These are phyloP conservation scores for Spinacia oleracea DNA, from an alignment of 179 eudicot genomes.

Conservation along the genomic window DNA sequence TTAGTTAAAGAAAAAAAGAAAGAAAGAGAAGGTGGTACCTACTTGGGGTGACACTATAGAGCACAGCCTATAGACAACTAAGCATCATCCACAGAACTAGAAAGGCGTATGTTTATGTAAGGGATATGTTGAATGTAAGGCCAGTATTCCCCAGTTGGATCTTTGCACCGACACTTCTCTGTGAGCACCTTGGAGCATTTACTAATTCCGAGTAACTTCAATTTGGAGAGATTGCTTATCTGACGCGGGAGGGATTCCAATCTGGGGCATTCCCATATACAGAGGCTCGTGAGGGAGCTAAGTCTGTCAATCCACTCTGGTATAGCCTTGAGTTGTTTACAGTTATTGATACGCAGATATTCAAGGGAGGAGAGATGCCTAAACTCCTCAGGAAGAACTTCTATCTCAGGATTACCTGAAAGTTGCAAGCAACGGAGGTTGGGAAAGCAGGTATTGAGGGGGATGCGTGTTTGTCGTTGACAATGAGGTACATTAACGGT, in stretches of 20 bases:
- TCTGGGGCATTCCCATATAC: neutral
- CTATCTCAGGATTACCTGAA: neutral
- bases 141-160: constrained; percentile 23
- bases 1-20: too few relatives aligned
- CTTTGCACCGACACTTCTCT: neutral
- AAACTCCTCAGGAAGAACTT: constrained; percentile 1
- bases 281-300: neutral
- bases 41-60: too few relatives aligned
- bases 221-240: constrained; percentile 13
- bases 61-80: too few relatives aligned
- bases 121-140: constrained; percentile 20
- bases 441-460: neutral
- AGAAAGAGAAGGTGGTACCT: too few relatives aligned
- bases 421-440: neutral
- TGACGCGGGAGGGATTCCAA: constrained; percentile 5
- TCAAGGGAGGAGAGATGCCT: neutral
- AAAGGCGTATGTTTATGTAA: neutral
- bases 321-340: neutral
- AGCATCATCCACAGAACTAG: neutral
- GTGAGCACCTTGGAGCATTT: neutral
- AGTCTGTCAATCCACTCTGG: constrained; percentile 25
- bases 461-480: neutral
- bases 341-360: neutral
- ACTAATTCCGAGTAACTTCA: neutral
- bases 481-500: neutral